Base-by-base conservation (phyloP, 176 grass and related monocot species). In the Cenchrus fungigraminus region DNA sequence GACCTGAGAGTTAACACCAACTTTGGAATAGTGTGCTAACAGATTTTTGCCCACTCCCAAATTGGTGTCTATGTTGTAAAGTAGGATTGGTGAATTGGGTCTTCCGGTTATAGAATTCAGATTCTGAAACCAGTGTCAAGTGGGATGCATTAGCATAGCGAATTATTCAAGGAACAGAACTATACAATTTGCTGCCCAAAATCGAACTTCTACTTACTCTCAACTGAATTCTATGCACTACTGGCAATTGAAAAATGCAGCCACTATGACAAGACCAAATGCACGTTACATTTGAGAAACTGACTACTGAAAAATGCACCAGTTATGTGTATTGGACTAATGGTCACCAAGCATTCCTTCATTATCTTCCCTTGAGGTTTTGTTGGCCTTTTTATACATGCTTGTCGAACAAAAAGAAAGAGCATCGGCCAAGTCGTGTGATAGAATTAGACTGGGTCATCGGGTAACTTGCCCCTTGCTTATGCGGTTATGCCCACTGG, bases 401-500 rank as follows among this genome's bases (percentile, higher is more conserved):
- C 56, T 70, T 88, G 56, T 28, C 56, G 64, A 62, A 54, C 53
- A 85, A 44, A 44, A 17, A 85, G 70, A 85, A 75, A 60, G 59
- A 68, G 8, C 78, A 66, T 22, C 61, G 54, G 15, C 46, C 76
- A 79, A 61, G 85, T 25, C 61, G 43, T 16, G 52, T 40, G 49
- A 67, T 65, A 44, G 68, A 77, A 17, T 74, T 72, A 44, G 43
- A 44, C n/a, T 84, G 73, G 65, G 85, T 28, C 76, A 74, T 54
- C 86, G 25, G 73, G 29, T 60, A 88, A 76, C 78, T 74, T 84
- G 77, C 25, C 28, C 89, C 29, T 58, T 79, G 74, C 72, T 25
- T 25, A 25, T 25, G 25, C 69, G 73, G 25, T 25, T 25, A 83
- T 88, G 87, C 87, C 50, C 68, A 64, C 60, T 73, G 31, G 51